phyloP scores from a whole-genome alignment of 208 protist species.

The Trypanosoma avium region DNA sequence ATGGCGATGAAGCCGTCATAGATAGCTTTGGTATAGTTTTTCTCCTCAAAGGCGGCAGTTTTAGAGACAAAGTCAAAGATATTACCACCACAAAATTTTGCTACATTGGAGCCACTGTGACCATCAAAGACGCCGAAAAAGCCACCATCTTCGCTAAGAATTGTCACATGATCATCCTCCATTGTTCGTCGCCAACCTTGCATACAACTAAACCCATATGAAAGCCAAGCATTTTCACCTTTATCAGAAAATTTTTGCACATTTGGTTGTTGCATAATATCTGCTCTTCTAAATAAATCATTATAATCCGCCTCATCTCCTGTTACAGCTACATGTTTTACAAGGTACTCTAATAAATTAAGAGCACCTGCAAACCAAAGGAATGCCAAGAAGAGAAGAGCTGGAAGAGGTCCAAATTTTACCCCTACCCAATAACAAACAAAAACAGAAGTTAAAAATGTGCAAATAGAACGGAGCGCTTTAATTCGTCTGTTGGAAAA shows the following conservation, averaged over 20 bases:
- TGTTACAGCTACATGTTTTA: constrained; percentile 14
- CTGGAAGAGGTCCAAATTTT: constrained; percentile 10
- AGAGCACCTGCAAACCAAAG: constrained; percentile 22
- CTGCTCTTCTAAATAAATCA: constrained; percentile 74
- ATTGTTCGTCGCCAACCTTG: constrained; percentile 91
- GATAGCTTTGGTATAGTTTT: constrained; percentile 63
- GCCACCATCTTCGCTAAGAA: constrained; percentile 67
- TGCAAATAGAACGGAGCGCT: constrained; percentile 3
- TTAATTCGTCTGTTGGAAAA: not conserved
- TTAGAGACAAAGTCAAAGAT: constrained; percentile 72
- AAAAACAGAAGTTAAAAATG: constrained; percentile 11
- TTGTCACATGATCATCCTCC: constrained; percentile 89
- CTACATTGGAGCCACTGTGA: constrained; percentile 74
- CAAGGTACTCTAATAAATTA: constrained; percentile 16
- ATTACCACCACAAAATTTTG: constrained; percentile 78
- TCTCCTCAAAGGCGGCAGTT: constrained; percentile 54
- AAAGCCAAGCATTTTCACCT: constrained; percentile 66
- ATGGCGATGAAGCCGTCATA: constrained; percentile 87
- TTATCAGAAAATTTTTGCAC: constrained; percentile 59
- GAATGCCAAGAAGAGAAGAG: constrained; percentile 10
- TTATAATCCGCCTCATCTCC: constrained; percentile 41
- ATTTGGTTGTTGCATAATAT: constrained; percentile 88
- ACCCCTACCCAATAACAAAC: constrained; percentile 16
- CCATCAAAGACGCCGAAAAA: constrained; percentile 93
- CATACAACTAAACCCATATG: constrained; percentile 80